These are phyloP conservation scores for Calocera cornea DNA, from an alignment of 768 basidiomycete species.

Conservation along the genomic window DNA sequence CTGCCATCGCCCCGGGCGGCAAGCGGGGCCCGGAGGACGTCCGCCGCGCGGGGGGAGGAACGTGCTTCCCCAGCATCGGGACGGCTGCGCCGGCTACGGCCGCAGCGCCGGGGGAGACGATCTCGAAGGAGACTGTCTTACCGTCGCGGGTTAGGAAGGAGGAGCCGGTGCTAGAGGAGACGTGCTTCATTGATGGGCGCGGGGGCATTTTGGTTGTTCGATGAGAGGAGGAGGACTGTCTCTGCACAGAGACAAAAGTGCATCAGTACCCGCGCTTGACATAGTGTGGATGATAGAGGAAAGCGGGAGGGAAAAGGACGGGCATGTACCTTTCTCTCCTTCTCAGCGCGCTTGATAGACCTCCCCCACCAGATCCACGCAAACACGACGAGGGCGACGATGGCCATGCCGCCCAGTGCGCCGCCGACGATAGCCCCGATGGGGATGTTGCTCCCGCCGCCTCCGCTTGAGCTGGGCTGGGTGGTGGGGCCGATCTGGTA, in stretches of 20 bases:
- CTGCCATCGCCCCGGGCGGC: not conserved
- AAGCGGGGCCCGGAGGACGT: not conserved
- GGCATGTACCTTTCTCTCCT: not conserved
- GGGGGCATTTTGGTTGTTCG: not conserved
- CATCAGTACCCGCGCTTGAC: not conserved
- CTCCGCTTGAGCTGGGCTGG: not conserved
- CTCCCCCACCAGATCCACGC: not conserved
- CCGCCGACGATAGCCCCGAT: not conserved
- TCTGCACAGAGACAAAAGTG: not conserved
- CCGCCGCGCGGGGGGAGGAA: not conserved
- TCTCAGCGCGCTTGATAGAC: not conserved
- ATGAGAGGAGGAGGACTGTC: not conserved
- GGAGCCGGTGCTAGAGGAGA: not conserved
- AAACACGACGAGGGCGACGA: not conserved
- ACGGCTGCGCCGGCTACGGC: not conserved
- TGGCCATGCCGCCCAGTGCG: not conserved
- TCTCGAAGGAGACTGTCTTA: not conserved
- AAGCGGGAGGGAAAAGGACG: not conserved
- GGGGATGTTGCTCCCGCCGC: not conserved
- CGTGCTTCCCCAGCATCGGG: not conserved
- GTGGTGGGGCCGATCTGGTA: not conserved
- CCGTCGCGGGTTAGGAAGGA: constrained; percentile 2
- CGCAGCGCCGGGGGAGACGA: not conserved
- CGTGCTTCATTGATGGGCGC: not conserved
- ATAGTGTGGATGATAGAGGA: not conserved